A percentile compares a stretch with the other conserved stretches of the same genome.
Conservation (phyloP, 106 monocot species). For the Dioscorea alata region DNA sequence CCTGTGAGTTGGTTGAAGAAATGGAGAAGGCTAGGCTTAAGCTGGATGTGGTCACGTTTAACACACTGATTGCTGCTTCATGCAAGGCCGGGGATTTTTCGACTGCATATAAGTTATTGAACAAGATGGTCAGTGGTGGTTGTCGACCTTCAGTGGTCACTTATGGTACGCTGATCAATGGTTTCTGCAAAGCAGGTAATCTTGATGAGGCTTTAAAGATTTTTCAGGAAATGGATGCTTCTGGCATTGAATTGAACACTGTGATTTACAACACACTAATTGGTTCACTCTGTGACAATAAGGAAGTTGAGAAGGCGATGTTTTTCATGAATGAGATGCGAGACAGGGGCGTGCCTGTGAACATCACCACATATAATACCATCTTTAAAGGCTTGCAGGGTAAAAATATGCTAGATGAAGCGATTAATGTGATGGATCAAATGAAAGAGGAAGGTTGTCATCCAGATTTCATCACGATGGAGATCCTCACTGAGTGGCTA, state of each 20-base stretch:
- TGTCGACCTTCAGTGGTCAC: constrained; percentile 51
- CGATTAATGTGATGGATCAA: constrained; percentile 48
- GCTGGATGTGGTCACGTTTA: constrained; percentile 72
- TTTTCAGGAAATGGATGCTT: constrained; percentile 39
- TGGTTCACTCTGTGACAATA: constrained; percentile 26
- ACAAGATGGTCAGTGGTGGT: constrained; percentile 40
- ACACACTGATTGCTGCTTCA: constrained; percentile 53
- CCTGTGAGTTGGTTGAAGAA: constrained; percentile 41
- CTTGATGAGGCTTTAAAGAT: constrained; percentile 47
- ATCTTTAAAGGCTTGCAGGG: constrained; percentile 36
- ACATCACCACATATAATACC: constrained; percentile 59
- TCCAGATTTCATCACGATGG: constrained; percentile 58
- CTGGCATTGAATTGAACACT: constrained; percentile 25
- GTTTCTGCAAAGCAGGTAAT: constrained; percentile 52
- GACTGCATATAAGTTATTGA: constrained; percentile 34
- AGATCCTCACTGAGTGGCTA: constrained; percentile 77
- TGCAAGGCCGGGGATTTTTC: constrained; percentile 53
- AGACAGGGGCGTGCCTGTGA: constrained; percentile 31
- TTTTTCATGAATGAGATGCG: constrained; percentile 56
- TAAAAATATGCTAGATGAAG: constrained; percentile 38
- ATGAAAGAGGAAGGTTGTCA: constrained; percentile 56
- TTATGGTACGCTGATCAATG: constrained; percentile 74
- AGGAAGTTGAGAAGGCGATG: constrained; percentile 27
- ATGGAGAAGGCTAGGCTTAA: constrained; percentile 38
- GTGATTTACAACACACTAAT: constrained; percentile 64